Base-by-base conservation (phyloP, 2,329 filamentous ascomycete genomes). In the Colletotrichum trifolii region DNA sequence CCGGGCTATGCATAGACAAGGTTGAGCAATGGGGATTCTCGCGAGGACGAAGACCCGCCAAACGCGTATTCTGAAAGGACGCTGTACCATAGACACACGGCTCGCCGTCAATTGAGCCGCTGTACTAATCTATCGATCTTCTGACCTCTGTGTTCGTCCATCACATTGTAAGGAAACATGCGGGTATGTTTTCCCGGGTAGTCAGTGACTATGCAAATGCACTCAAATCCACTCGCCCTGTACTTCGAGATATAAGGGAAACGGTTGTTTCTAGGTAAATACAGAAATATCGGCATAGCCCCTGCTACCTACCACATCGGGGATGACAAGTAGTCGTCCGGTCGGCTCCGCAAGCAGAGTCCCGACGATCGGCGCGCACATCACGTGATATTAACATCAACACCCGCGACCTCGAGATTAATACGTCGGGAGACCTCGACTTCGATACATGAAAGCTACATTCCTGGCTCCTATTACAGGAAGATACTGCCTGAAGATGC, bases 41-140 rank as follows among this genome's bases (percentile, higher is more conserved):
- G 47, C 50, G 54, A 59, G 9, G 52, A 64, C 36, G 35, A 33
- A 39, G 60, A 58, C 39, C 50, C 34, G 34, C 62, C 52, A 50
- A 55, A 59, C 61, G 66, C 39, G 46, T 53, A 47, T 43, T 61
- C 45, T 52, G 45, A 35, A 58, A 54, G 46, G 55, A 60, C 25
- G 59, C 48, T 68, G 66, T 68, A 68, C 50, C 66, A 66, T 68
- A 69, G 69, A 69, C 69, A 60, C 70, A 58, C 60, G 61, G 46
- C 59, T 58, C 49, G 34, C 47, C 42, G 38, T 47, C 39, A 66
- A 66, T 66, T 64, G 60, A 66, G 54, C 49, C 55, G 60, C 52
- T 64, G 39, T 62, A 62, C 45, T 56, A 49, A 62, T 57, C 33
- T 49, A 56, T 43, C 12, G 52, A 59, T 25, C 35, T 25, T 47